Base-by-base conservation (phyloP, 805 yeast species). In the Saturnispora quitensis region DNA sequence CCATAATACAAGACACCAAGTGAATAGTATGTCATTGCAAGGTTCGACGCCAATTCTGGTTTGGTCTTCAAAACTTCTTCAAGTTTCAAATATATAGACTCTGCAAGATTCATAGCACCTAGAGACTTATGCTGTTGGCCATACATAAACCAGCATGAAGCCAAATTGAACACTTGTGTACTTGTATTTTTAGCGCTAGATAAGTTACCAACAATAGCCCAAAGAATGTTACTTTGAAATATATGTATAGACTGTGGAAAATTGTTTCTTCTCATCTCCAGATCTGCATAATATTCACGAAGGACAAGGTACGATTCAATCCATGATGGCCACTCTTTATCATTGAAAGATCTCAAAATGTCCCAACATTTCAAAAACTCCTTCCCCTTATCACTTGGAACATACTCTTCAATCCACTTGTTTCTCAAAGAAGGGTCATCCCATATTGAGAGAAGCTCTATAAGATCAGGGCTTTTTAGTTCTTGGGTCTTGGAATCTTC, bases 11-110 rank as follows among this genome's bases (percentile, higher is more conserved):
- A 74, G 5, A 89, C 95, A 2, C 97, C 98, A 40, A 87, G 71
- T 0, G 96, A 95, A 62, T 86, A 90, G 0, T 89, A 80, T 0
- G 96, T 81, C 63, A 90, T 72, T 0, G 95, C 93, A 42, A 85
- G 38, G 45, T 59, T 57, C 10, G 63, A 45, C 2, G 43, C 43
- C 9, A 36, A 40, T 2, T 52, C 54, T 13, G 50, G 51, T n/a
- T 34, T 43, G 10, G 18, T 43, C n/a, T 44, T 50, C 8, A 52
- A 40, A 15, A 43, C 51, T 10, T 53, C 34, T 12, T 61, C 27
- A 8, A 63, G 48, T 28, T 56, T 56, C 31, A 45, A 35, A 53
- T 61, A 63, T 6, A 66, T 58, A 18, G 34, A 40, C 33, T 58
- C 62, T 34, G 65, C 56, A 45, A 48, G 50, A 2, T 50, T 46